phyloP scores from a whole-genome alignment of 148 eudicot species.

The Arctostaphylos glauca region DNA sequence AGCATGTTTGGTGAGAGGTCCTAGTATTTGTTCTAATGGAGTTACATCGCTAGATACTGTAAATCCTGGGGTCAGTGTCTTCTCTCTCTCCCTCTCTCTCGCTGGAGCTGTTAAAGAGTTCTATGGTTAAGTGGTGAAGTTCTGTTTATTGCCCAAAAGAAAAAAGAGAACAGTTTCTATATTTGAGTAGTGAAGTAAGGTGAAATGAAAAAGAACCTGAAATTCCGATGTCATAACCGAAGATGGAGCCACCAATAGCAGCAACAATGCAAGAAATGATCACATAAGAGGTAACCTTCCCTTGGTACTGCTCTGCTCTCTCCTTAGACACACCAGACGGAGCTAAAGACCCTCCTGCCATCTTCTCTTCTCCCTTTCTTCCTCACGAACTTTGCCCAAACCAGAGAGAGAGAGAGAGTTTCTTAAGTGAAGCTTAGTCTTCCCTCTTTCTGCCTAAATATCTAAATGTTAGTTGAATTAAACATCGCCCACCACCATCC shows the following conservation, averaged over 20 bases:
- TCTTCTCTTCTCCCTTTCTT: constrained; percentile 17
- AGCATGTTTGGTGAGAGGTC: neutral
- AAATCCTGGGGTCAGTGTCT: neutral
- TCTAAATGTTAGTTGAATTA: constrained; percentile 9
- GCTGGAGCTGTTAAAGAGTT: neutral
- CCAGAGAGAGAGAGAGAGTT: neutral
- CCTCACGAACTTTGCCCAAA: neutral
- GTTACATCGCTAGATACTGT: neutral
- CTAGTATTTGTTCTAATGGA: neutral
- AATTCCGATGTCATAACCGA: constrained; percentile 80
- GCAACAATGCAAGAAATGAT: constrained; percentile 62
- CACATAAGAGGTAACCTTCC: constrained; percentile 55
- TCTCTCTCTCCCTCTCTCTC: neutral
- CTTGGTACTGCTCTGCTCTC: constrained; percentile 57
- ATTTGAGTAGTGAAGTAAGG: neutral
- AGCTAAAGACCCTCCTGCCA: constrained; percentile 54
- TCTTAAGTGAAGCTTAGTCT: neutral
- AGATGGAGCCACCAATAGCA: constrained; percentile 68
- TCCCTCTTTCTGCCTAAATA: neutral
- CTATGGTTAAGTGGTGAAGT: neutral
- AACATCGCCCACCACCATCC: neutral
- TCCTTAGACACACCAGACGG: constrained; percentile 49
- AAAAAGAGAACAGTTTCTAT: neutral
- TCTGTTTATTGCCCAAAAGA: neutral
- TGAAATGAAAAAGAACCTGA: constrained; percentile 39